Percentiles rank a stretch among this genome's conserved stretches.
Conservation (phyloP, 768 basidiomycete genomes). For the Pholiota microspora region DNA sequence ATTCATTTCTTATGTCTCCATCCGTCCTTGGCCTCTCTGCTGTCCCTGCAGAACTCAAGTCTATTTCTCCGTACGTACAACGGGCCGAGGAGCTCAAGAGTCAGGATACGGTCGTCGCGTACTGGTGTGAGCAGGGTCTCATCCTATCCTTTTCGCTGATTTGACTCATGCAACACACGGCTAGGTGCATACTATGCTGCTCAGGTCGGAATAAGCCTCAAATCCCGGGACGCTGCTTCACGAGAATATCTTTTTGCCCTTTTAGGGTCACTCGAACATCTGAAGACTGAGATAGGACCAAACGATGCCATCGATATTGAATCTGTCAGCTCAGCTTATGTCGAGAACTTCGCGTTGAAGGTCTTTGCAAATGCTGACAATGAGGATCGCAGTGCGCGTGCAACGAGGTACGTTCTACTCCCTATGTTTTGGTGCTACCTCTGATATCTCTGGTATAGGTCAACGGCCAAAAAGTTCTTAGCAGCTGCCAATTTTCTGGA, state of each 20-base stretch:
- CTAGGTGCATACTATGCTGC: constrained; percentile 93
- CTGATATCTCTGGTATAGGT: constrained; percentile 38
- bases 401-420: constrained; percentile 57
- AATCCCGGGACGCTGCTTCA: constrained; percentile 61
- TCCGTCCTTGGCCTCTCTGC: constrained; percentile 56
- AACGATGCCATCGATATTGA: constrained; percentile 85
- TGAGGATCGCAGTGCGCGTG: constrained; percentile 78
- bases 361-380: constrained; percentile 90
- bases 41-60: constrained; percentile 57
- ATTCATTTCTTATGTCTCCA: constrained; percentile 17
- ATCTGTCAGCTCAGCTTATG: constrained; percentile 78
- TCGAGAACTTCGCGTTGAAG: constrained; percentile 92
- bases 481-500: constrained; percentile 96
- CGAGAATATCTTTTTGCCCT: constrained; percentile 71
- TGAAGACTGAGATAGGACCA: constrained; percentile 72
- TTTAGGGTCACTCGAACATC: constrained; percentile 73
- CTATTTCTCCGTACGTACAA: constrained; percentile 79
- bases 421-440: not conserved
- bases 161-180: too few species aligned
- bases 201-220: constrained; percentile 78
- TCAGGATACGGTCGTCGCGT: constrained; percentile 85
- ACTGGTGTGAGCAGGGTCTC: constrained; percentile 77
- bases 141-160: not conserved
- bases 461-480: constrained; percentile 92
- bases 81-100: constrained; percentile 83